These are phyloP conservation scores for Trichocomaceae sp. DNA, from an alignment of 2,329 filamentous ascomycete species.

Conservation along the genomic window DNA sequence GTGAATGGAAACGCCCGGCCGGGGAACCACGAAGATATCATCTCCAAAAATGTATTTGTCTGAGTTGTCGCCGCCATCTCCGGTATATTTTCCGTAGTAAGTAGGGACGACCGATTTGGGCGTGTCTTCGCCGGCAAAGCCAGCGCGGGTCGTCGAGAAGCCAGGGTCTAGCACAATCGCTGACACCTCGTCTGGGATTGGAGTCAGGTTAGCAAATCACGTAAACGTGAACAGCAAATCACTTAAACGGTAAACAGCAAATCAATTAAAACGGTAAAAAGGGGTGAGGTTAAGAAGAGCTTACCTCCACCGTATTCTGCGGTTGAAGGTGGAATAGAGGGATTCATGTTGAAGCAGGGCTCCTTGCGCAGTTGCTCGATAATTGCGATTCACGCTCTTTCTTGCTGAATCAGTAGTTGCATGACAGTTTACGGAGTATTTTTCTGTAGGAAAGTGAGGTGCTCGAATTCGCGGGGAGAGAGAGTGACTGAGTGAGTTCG, in stretches of 20 bases:
- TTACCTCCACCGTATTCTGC: conserved; percentile 46
- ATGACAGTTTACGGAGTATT: neutral
- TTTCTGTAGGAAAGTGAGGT: neutral
- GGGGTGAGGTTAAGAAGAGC: no score
- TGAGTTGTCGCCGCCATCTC: no score
- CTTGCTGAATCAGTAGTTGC: conserved; percentile 1
- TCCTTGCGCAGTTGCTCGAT: neutral
- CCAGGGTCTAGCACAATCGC: conserved; percentile 95
- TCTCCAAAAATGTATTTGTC: conserved; percentile 72
- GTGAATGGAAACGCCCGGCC: conserved; percentile 69
- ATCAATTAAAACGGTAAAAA: no score
- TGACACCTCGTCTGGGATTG: conserved; percentile 76
- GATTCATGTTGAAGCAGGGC: conserved; percentile 29
- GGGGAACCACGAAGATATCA: conserved; percentile 74
- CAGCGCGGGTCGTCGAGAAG: conserved; percentile 82
- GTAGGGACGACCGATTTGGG: conserved; percentile 90
- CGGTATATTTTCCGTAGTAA: conserved; percentile 65
- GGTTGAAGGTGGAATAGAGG: conserved; percentile 39
- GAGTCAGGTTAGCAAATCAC: neutral
- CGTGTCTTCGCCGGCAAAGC: conserved; percentile 95
- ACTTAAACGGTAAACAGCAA: no score
- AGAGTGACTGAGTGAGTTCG: no score
- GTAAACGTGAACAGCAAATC: no score
- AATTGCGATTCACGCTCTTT: neutral
- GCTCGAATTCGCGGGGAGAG: neutral